Percentiles rank a stretch among this genome's conserved stretches.
Evolutionary conservation across 2,329 filamentous ascomycete genomes (phyloP).

Genomic region (Dissoconium aciculare): DNA sequence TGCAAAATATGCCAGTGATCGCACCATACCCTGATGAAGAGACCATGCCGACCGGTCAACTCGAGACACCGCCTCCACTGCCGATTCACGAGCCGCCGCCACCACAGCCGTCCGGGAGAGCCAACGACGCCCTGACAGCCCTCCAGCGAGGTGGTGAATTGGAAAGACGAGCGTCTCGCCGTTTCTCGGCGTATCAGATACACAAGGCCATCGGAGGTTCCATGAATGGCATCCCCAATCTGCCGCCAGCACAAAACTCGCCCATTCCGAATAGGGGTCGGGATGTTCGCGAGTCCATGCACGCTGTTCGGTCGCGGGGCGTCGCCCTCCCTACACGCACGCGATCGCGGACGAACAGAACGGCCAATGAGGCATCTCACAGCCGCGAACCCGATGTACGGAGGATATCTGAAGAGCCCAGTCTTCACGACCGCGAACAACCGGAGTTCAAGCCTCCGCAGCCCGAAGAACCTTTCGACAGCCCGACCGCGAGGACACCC

Average conservation of each 20-base stretch:
- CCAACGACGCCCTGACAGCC: constrained; percentile 79
- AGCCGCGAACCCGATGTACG: constrained; percentile 35
- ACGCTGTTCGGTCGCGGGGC: constrained; percentile 47
- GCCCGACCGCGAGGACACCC: constrained; percentile 42
- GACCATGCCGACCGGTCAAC: constrained; percentile 27
- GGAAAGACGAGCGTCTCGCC: constrained; percentile 76
- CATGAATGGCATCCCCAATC: constrained; percentile 68
- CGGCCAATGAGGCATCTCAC: constrained; percentile 44
- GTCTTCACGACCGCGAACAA: constrained; percentile 23
- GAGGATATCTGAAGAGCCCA: constrained; percentile 49
- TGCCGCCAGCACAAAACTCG: constrained; percentile 63
- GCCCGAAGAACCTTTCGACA: constrained; percentile 23
- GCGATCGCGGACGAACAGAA: constrained; percentile 11
- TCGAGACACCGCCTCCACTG: constrained; percentile 7
- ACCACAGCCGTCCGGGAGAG: constrained; percentile 65
- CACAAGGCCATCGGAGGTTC: constrained; percentile 78
- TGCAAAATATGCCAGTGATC: constrained; percentile 62
- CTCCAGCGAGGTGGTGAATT: constrained; percentile 84
- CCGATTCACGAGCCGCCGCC: constrained; percentile 26
- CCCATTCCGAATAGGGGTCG: constrained; percentile 74
- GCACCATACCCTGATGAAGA: constrained; percentile 56
- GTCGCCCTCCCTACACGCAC: constrained; percentile 26
- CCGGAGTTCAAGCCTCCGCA: constrained; percentile 19
- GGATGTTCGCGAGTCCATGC: constrained; percentile 74
- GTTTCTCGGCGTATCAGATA: constrained; percentile 95